Conservation (phyloP, 192 early-diverging fungal species). For the Radiomyces spectabilis region DNA sequence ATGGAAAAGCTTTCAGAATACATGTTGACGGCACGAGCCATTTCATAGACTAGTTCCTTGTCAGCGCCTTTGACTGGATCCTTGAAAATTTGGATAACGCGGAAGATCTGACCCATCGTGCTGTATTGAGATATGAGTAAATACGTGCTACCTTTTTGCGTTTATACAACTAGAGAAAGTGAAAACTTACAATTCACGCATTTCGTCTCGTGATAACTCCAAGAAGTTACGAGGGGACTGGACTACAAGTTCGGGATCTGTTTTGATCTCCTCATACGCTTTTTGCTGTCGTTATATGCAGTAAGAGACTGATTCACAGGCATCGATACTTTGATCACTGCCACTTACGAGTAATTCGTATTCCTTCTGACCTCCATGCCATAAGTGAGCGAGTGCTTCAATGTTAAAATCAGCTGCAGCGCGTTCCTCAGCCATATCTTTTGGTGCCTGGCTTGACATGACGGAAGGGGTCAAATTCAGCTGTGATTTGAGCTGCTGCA, state of each 20-base stretch:
- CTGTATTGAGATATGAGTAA: constrained; percentile 6
- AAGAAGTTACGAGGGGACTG: constrained; percentile 36
- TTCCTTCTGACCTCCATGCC: constrained; percentile 37
- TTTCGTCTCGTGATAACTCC: constrained; percentile 37
- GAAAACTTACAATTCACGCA: constrained; percentile 40
- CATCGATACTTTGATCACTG: too few species aligned
- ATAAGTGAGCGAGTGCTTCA: constrained; percentile 37
- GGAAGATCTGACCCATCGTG: constrained; percentile 45
- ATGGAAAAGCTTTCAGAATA: constrained; percentile 54
- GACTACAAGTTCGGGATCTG: constrained; percentile 45
- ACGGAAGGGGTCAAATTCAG: constrained; percentile 11
- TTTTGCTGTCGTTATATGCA: constrained; percentile 14
- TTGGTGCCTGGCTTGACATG: constrained; percentile 18
- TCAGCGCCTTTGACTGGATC: constrained; percentile 3
- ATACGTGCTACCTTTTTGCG: not conserved
- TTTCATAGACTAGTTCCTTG: not conserved
- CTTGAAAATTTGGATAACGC: constrained; percentile 30
- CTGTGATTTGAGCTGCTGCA: constrained; percentile 16
- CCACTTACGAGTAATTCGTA: constrained; percentile 38
- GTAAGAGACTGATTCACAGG: not conserved
- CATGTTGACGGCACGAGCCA: constrained; percentile 6
- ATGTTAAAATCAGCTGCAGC: constrained; percentile 46
- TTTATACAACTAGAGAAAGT: not conserved
- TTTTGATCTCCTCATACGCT: constrained; percentile 39
- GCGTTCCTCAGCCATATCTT: constrained; percentile 46